Base-by-base conservation (phyloP, 2,329 filamentous ascomycete species). In the Fusarium penzigii region DNA sequence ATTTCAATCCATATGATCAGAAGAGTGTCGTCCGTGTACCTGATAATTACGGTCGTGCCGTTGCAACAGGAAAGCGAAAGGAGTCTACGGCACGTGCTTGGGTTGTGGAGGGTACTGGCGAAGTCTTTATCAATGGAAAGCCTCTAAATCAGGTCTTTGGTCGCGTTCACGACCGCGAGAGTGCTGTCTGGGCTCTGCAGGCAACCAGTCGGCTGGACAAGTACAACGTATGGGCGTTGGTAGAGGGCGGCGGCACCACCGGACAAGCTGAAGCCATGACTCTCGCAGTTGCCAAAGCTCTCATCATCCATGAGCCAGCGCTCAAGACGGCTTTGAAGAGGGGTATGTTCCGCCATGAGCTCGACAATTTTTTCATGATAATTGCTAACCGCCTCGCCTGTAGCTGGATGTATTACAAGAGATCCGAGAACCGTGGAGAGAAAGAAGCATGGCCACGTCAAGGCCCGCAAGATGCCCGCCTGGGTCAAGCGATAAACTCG, bases 211-310 rank as follows among this genome's bases (percentile, higher is more conserved):
- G 94, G 58, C 74, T 96, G 59, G 92, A 96, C 78, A 97, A 97
- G 73, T 99, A 99, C 79, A 99, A 99, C 67, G 85, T 97, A 4
- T 99, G 91, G 87, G 92, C 87, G 48, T 75, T 89, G 45, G 90
- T 92, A 3, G 80, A 83, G 53, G 94, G 94, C 50, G 94, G 94
- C 61, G 94, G 94, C 64, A 88, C 89, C 44, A 99, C 94, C 45
- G 94, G 94, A 3, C 95, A 99, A 74, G 93, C 94, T 8, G 94
- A 99, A 74, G 92, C 94, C 34, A 83, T 97, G 66, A 95, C 93
- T 40, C 74, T 99, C 74, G 94, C 90, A 17, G 82, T 97, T 68
- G 89, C 89, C 51, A 94, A 93, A 73, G 93, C 90, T 17, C 76
- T 99, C 70, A 71, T 96, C 71, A 87, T 90, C 58, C 94, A 99